Evolutionary conservation across 23 red algal species (phyloP).

Genomic region (Agarophyton chilense): DNA sequence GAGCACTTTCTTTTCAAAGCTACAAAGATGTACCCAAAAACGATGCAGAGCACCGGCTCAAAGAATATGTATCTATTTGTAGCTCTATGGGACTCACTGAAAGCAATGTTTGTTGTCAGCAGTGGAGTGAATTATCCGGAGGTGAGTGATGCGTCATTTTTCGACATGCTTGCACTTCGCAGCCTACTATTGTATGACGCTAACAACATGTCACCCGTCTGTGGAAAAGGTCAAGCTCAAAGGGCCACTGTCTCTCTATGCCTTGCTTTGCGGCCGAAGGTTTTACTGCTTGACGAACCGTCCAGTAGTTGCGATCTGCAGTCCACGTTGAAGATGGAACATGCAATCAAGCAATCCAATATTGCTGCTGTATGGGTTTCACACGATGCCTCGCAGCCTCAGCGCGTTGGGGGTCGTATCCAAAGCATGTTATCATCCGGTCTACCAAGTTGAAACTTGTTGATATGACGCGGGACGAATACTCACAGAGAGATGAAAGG

Average conservation of each 20-base stretch:
- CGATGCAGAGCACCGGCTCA: background rate
- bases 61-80: constrained; percentile 2
- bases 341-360: constrained; percentile 19
- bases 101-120: background rate
- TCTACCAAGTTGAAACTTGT: background rate
- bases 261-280: constrained; percentile 51
- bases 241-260: constrained; percentile 42
- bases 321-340: constrained; percentile 35
- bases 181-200: background rate
- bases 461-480: background rate
- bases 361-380: constrained; percentile 71
- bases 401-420: constrained; percentile 42
- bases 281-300: constrained; percentile 77
- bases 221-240: constrained; percentile 37
- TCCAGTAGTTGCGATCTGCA: constrained; percentile 61
- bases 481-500: background rate
- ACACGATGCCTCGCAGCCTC: constrained; percentile 58
- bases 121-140: constrained; percentile 69
- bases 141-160: constrained; percentile 19
- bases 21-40: background rate
- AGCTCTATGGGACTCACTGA: background rate
- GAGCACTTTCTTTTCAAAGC: constrained; percentile 13
- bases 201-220: background rate
- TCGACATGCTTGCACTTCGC: background rate
- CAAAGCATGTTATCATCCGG: background rate